Evolutionary conservation across 352 stramenopile genomes (phyloP).

Genomic region (Pythium insidiosum): DNA sequence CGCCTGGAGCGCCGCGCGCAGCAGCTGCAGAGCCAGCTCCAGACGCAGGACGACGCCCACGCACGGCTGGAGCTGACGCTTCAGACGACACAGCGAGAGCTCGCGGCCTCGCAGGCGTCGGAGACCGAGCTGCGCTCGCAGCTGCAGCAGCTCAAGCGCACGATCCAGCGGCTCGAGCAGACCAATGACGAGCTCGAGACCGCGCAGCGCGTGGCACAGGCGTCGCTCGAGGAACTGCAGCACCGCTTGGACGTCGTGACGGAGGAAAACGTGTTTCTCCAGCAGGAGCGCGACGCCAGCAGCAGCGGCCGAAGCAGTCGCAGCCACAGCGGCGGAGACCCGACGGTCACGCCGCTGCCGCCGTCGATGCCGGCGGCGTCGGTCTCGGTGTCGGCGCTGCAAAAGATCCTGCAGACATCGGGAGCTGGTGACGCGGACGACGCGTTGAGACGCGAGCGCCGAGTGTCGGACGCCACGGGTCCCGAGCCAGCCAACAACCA

Average conservation of each 20-base stretch:
- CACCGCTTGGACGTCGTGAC: slow-evolving; percentile 41
- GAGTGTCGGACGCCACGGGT: background rate
- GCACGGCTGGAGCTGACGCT: too few relatives aligned
- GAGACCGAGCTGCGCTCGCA: slow-evolving; percentile 30
- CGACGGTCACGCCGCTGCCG: too few relatives aligned
- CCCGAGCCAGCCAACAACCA: background rate
- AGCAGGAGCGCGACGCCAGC: slow-evolving; percentile 48
- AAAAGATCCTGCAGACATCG: too few relatives aligned
- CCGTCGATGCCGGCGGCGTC: too few relatives aligned
- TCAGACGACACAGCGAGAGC: slow-evolving; percentile 13
- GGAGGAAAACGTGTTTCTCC: slow-evolving; percentile 64
- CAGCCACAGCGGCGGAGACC: too few relatives aligned
- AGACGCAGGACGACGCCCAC: too few relatives aligned
- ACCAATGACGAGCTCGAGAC: slow-evolving; percentile 68
- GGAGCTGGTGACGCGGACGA: background rate
- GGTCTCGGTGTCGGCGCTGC: too few relatives aligned
- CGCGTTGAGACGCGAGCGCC: background rate
- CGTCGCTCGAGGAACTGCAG: slow-evolving; percentile 52
- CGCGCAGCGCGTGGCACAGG: slow-evolving; percentile 41
- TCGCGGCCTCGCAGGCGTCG: slow-evolving; percentile 15
- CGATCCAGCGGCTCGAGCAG: slow-evolving; percentile 58
- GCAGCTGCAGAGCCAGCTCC: slow-evolving; percentile 18
- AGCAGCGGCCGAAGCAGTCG: background rate
- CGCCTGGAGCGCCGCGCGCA: slow-evolving; percentile 22
- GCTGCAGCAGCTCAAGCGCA: slow-evolving; percentile 24